These are phyloP conservation scores for Nidula microcarpa DNA, from an alignment of 768 basidiomycete genomes.

Conservation along the genomic window DNA sequence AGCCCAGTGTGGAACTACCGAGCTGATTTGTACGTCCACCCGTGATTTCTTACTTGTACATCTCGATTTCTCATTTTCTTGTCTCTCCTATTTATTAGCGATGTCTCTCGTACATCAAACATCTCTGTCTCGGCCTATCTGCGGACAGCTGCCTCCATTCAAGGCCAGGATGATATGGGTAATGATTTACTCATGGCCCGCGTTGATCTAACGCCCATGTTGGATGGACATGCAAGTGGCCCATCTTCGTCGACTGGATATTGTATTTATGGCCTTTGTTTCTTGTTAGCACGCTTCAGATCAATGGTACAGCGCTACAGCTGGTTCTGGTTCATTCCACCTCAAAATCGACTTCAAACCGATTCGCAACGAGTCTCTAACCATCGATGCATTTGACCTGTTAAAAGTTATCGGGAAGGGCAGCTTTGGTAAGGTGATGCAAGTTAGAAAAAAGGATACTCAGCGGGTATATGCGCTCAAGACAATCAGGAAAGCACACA, in stretches of 20 bases:
- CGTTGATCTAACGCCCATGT: slow-evolving; percentile 80
- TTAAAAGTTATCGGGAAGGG: slow-evolving; percentile 99
- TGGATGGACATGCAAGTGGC: slow-evolving; percentile 68
- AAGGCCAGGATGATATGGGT: slow-evolving; percentile 91
- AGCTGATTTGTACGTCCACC: slow-evolving; percentile 79
- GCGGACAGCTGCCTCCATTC: slow-evolving; percentile 68
- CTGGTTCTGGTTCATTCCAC: slow-evolving; percentile 89
- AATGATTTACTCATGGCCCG: slow-evolving; percentile 95
- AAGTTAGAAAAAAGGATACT: slow-evolving; percentile 98
- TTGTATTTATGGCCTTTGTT: slow-evolving; percentile 8
- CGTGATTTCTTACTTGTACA: background rate
- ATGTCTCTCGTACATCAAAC: slow-evolving; percentile 92
- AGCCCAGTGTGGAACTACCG: slow-evolving; percentile 95
- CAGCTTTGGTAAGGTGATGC: slow-evolving; percentile 98
- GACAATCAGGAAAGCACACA: slow-evolving; percentile 97
- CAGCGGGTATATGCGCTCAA: slow-evolving; percentile 97
- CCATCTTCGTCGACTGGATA: slow-evolving; percentile 1
- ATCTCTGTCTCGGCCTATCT: slow-evolving; percentile 91
- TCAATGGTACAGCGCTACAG: slow-evolving; percentile 84
- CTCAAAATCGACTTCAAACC: slow-evolving; percentile 95
- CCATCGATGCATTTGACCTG: slow-evolving; percentile 96
- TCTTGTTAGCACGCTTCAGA: slow-evolving; percentile 70
- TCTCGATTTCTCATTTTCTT: background rate
- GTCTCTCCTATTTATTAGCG: slow-evolving; percentile 42
- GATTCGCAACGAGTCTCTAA: slow-evolving; percentile 74